These are phyloP conservation scores for Tetrapisispora namnaoensis DNA, from an alignment of 805 yeast species.

Conservation along the genomic window DNA sequence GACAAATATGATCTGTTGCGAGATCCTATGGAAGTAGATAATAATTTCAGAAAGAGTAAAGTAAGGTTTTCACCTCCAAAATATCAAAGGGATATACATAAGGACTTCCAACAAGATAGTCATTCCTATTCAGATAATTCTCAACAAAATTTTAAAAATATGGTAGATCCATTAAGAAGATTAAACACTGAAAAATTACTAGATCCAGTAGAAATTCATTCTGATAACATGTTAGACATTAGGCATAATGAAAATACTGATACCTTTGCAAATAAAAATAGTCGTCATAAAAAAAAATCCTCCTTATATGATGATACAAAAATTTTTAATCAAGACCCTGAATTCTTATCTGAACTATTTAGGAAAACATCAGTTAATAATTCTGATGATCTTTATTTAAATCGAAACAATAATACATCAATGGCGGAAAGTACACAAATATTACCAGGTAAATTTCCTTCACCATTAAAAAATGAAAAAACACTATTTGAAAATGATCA, in stretches of 20 bases:
- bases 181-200: slow-evolving; percentile 4
- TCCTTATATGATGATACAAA: slow-evolving; percentile 5
- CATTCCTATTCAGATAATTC: not conserved
- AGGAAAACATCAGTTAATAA: slow-evolving; percentile 2
- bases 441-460: slow-evolving; percentile 28
- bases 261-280: slow-evolving; percentile 17
- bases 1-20: slow-evolving; percentile 20
- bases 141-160: not conserved
- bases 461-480: slow-evolving; percentile 11
- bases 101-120: not conserved
- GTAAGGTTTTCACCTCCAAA: not conserved
- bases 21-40: not conserved
- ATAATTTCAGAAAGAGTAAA: not conserved
- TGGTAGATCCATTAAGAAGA: slow-evolving; percentile 1
- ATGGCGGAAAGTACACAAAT: not conserved
- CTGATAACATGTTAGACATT: slow-evolving; percentile 2
- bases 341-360: slow-evolving; percentile 18
- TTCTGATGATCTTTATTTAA: not conserved
- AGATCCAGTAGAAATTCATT: slow-evolving; percentile 11
- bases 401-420: not conserved
- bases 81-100: not conserved
- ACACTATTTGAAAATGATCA: no score
- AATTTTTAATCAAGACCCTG: slow-evolving; percentile 16
- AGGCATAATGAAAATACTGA: slow-evolving; percentile 10
- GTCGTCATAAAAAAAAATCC: slow-evolving; percentile 1